A percentile compares a stretch with the other conserved stretches of the same genome.
Conservation (phyloP, 331 rosid genomes). For the Quercus tomentella region DNA sequence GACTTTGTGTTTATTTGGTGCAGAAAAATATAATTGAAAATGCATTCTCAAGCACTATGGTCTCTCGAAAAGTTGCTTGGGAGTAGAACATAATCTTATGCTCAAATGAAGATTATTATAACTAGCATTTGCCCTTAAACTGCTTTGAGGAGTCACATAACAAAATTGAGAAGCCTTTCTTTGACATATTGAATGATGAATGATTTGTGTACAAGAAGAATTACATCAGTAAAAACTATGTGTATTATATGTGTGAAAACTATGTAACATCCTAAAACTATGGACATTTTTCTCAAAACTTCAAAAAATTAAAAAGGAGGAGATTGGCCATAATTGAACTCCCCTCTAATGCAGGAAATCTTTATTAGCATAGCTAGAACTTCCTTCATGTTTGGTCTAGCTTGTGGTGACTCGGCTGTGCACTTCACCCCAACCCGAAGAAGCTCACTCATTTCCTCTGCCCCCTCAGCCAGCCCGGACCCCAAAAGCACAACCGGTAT, state of each 20-base stretch:
- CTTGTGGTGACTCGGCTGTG: conserved; percentile 64
- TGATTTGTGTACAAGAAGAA: conserved; percentile 43
- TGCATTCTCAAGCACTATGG: no score
- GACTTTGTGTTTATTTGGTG: no score
- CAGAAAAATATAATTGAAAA: no score
- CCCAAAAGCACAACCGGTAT: conserved; percentile 60
- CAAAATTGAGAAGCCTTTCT: conserved; percentile 22
- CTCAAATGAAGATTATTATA: no score
- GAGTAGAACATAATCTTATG: no score
- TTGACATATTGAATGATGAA: conserved; percentile 35
- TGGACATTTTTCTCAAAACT: conserved; percentile 16
- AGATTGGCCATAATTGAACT: conserved; percentile 28
- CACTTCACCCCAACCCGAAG: conserved; percentile 74
- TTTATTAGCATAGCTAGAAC: conserved; percentile 59
- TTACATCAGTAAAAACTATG: conserved; percentile 1
- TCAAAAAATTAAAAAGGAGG: conserved; percentile 25
- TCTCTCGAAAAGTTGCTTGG: no score
- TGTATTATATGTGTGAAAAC: conserved; percentile 19
- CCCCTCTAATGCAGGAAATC: conserved; percentile 30
- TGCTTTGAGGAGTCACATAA: background rate
- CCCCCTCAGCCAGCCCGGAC: conserved; percentile 55
- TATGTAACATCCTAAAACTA: conserved; percentile 22
- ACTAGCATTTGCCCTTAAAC: background rate
- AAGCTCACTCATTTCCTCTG: conserved; percentile 78
- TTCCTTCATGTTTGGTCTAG: conserved; percentile 95